Conservation (phyloP, 2,329 filamentous ascomycete species). For the Stemphylium lycopersici region DNA sequence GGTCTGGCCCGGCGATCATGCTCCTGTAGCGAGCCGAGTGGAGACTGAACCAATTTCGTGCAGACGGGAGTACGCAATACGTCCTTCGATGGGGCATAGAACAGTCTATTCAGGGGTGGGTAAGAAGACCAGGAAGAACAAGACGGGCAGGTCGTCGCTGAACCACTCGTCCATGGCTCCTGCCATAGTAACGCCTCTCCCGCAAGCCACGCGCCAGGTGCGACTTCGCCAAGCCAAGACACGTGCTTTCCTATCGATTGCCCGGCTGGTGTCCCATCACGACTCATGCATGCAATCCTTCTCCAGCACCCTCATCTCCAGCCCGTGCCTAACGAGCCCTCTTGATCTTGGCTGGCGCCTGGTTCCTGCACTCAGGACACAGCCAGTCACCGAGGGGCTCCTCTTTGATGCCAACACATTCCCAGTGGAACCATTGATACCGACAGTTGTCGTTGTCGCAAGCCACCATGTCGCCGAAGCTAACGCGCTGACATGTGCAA, state of each 20-base stretch:
- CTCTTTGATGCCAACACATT: conserved; percentile 57
- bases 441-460: conserved; percentile 84
- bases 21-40: neutral
- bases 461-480: conserved; percentile 86
- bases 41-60: conserved; percentile 9
- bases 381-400: conserved; percentile 59
- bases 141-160: neutral
- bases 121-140: neutral
- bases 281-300: no score
- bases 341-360: conserved; percentile 51
- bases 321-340: conserved; percentile 37
- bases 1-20: conserved; percentile 15
- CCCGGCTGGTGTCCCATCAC: no score
- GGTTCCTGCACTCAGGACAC: conserved; percentile 52
- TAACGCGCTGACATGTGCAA: conserved; percentile 82
- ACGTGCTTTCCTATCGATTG: conserved; percentile 15
- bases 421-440: conserved; percentile 90
- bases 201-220: conserved; percentile 14
- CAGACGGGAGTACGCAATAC: conserved; percentile 1
- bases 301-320: neutral
- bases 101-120: neutral
- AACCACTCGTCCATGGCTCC: conserved; percentile 1
- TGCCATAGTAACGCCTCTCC: conserved; percentile 23
- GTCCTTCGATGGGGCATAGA: conserved; percentile 8
- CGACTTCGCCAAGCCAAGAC: conserved; percentile 6